These are phyloP conservation scores for Crithidia expoeki DNA, from an alignment of 208 protist genomes.

Conservation along the genomic window DNA sequence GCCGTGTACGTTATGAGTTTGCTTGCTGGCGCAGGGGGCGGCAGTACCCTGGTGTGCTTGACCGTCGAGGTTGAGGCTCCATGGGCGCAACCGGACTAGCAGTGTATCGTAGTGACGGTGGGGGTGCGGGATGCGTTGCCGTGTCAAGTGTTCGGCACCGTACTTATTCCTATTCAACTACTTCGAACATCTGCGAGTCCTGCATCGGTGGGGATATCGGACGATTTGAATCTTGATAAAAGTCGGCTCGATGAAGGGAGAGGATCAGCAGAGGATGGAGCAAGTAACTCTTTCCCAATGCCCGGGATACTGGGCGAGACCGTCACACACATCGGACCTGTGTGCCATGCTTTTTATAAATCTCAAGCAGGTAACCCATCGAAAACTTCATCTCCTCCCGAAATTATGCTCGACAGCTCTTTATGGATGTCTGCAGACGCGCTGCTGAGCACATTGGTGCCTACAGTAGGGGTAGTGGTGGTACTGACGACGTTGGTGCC, in stretches of 20 bases:
- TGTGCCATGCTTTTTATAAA: too few relatives aligned
- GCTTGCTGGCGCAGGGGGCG: not conserved
- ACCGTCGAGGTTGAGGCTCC: constrained; percentile 7
- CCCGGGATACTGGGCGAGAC: too few relatives aligned
- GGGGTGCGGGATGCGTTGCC: constrained; percentile 15
- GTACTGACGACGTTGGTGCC: constrained; percentile 13
- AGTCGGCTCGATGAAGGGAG: too few relatives aligned
- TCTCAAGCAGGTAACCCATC: too few relatives aligned
- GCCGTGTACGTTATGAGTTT: not conserved
- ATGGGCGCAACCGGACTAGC: not conserved
- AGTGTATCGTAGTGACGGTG: not conserved
- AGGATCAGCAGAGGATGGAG: too few relatives aligned
- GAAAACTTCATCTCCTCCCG: too few relatives aligned
- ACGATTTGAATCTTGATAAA: too few relatives aligned
- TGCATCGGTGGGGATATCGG: too few relatives aligned
- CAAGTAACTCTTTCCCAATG: too few relatives aligned
- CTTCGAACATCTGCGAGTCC: not conserved
- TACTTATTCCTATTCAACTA: not conserved
- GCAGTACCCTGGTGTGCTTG: not conserved
- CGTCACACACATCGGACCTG: too few relatives aligned
- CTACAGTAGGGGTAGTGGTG: constrained; percentile 5
- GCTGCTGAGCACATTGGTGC: not conserved
- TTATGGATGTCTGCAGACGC: too few relatives aligned
- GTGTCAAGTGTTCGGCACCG: constrained; percentile 7
- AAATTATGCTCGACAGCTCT: too few relatives aligned